Evolutionary conservation across 2,329 filamentous ascomycete genomes (phyloP).

Genomic region (Trichophaea hybrida): DNA sequence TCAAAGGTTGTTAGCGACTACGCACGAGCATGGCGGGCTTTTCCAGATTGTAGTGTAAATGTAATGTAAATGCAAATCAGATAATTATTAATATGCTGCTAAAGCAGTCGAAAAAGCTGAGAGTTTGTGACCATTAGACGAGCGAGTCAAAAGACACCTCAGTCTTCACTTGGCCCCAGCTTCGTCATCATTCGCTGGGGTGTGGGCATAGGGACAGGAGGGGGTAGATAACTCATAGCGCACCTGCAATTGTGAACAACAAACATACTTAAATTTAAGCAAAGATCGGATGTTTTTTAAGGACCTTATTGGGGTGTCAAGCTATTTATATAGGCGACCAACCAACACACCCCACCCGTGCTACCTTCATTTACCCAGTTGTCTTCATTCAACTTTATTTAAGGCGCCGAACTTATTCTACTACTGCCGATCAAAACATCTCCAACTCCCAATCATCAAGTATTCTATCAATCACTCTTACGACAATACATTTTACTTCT

Average conservation of each 20-base stretch:
- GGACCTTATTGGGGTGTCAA: too few species aligned
- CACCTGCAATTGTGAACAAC: not conserved
- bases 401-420: too few species aligned
- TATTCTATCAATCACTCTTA: not conserved
- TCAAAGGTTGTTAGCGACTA: too few species aligned
- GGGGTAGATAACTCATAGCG: not conserved
- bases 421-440: not conserved
- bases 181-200: not conserved
- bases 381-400: too few species aligned
- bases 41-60: not conserved
- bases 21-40: too few species aligned
- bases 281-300: too few species aligned
- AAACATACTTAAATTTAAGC: too few species aligned
- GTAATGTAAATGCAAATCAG: not conserved
- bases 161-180: slow-evolving; percentile 22
- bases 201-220: not conserved
- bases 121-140: slow-evolving; percentile 19
- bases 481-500: not conserved
- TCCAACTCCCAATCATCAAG: not conserved
- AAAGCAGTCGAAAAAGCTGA: not conserved
- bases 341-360: not conserved
- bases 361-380: too few species aligned
- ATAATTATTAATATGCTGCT: not conserved
- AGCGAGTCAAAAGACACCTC: slow-evolving; percentile 19
- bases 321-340: too few species aligned